Evolutionary conservation across 1,139 yeast species (phyloP).

Genomic region (Geotrichum restrictum): DNA sequence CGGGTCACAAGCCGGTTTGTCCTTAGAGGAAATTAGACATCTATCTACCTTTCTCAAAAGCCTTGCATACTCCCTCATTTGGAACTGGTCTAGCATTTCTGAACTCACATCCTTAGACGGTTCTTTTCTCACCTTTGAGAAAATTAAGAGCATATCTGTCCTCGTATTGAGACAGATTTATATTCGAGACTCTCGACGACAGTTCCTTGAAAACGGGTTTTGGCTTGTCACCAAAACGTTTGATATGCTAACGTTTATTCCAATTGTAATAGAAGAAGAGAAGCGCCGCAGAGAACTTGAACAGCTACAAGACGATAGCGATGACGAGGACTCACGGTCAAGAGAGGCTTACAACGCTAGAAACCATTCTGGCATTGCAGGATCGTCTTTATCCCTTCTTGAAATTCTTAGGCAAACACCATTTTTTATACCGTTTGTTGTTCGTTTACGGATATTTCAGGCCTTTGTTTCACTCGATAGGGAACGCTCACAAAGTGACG

Average conservation of each 20-base stretch:
- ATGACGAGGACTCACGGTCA: constrained; percentile 5
- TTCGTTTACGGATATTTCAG: constrained; percentile 70
- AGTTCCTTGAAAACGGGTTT: constrained; percentile 51
- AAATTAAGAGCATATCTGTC: constrained; percentile 12
- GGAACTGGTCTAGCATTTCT: constrained; percentile 39
- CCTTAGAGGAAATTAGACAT: constrained; percentile 44
- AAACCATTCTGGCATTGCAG: neutral
- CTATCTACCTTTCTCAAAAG: constrained; percentile 52
- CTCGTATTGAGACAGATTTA: constrained; percentile 65
- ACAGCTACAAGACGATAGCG: constrained; percentile 10
- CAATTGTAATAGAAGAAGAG: constrained; percentile 45
- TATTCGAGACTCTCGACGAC: constrained; percentile 61
- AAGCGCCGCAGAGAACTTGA: constrained; percentile 27
- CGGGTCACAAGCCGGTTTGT: constrained; percentile 38
- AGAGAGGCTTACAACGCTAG: neutral
- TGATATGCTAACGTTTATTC: constrained; percentile 32
- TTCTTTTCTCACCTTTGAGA: constrained; percentile 9
- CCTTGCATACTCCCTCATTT: constrained; percentile 53
- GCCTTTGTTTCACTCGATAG: constrained; percentile 45
- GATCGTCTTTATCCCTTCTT: constrained; percentile 31
- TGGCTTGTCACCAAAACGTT: constrained; percentile 48
- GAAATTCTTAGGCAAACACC: constrained; percentile 65
- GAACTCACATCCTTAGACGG: neutral
- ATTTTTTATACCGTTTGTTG: constrained; percentile 70
- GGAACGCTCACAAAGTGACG: constrained; percentile 26